Evolutionary conservation across 1,284 basidiomycete genomes (phyloP).

Genomic region (Laetiporus sulphureus): DNA sequence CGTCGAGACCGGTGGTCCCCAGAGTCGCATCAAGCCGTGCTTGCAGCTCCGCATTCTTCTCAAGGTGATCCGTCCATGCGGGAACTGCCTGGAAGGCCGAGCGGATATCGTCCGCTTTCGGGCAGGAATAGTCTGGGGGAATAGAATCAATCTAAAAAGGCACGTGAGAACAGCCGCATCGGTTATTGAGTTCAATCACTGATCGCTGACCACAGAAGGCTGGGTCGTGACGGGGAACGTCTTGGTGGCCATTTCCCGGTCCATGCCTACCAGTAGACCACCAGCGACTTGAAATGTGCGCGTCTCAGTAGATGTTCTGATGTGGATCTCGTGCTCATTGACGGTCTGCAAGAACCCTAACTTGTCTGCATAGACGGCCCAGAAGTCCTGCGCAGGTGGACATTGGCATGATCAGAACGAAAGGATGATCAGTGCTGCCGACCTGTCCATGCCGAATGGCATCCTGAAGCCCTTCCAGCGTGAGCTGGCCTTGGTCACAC

Average conservation of each 20-base stretch:
- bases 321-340: constrained; percentile 33
- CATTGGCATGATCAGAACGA: not conserved
- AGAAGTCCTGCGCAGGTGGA: constrained; percentile 35
- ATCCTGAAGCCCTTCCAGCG: constrained; percentile 41
- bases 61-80: constrained; percentile 44
- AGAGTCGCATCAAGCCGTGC: constrained; percentile 34
- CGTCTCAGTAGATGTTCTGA: constrained; percentile 39
- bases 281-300: constrained; percentile 47
- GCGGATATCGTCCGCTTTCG: constrained; percentile 37
- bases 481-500: constrained; percentile 48
- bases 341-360: constrained; percentile 36
- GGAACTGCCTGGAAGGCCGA: constrained; percentile 38
- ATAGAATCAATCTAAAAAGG: constrained; percentile 40
- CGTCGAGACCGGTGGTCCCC: constrained; percentile 36
- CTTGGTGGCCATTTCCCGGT: constrained; percentile 28
- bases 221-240: constrained; percentile 38
- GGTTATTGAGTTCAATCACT: not conserved
- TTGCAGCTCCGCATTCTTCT: constrained; percentile 34
- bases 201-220: constrained; percentile 21
- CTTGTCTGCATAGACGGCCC: constrained; percentile 38
- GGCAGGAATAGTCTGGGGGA: constrained; percentile 42
- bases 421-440: not conserved
- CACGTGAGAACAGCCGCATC: not conserved
- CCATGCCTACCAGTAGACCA: constrained; percentile 45
- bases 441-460: constrained; percentile 43